Evolutionary conservation across 805 yeast species (phyloP), one percentile per base, ranked within the genome.

Genomic region (Myxozyma neotropica): DNA sequence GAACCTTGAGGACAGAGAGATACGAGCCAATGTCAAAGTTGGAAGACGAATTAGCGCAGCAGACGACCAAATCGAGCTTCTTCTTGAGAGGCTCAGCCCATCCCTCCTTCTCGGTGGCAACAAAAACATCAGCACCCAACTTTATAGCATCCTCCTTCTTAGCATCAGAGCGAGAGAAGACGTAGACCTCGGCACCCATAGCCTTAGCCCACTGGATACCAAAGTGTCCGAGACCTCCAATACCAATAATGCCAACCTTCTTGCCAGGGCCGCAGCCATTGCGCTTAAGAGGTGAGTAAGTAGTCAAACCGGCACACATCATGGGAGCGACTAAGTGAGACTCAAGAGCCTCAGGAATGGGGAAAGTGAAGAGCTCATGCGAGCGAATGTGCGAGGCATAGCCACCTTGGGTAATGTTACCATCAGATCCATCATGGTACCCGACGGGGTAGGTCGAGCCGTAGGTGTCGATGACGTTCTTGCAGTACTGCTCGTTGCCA

Each of bases 291-390:
- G 92, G 92, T 12, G 88, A 81, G 74, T 75, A 86, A 4, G 83
- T 84, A 7, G 93, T 87, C 69, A 85, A 74, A 55, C 93, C 93
- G 56, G 88, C 92, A 76, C 93, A 87, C 74, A 86, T 74, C 74
- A 87, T 74, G 53, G 92, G 91, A 3, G 90, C 91, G 38, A 82
- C 88, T 21, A 77, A 74, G 26, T 77, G 80, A 40, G 81, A 75
- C 44, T 79, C 77, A 47, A 84, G 68, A n/a, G 67, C 71, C 10
- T 81, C 81, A 45, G 92, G 91, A 55, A 87, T 80, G 39, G 82
- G 82, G 74, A 86, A 79, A 1, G 79, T 85, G 71, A 83, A 83
- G 63, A 78, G 77, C 73, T 84, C 86, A 71, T 83, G 80, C 51
- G 83, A 82, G 64, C 89, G 80, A 44, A 84, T 77, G 72, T 83